Conservation (phyloP, 2,329 filamentous ascomycete species). For the Mycosphaerelloides madeirae region DNA sequence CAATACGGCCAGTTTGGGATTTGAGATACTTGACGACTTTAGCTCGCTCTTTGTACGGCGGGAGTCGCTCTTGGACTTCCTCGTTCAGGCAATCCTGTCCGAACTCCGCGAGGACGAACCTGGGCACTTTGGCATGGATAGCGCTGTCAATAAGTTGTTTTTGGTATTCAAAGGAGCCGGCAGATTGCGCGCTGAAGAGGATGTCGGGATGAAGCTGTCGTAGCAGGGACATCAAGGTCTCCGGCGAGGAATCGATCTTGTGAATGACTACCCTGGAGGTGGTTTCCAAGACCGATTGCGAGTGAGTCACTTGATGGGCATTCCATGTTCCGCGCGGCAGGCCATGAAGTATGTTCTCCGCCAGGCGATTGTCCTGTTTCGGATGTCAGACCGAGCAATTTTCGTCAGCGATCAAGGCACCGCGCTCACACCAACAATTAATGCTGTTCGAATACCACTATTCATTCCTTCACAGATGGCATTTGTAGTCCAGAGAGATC, state of each 20-base stretch:
- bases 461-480: background rate
- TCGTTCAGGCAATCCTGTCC: constrained; percentile 30
- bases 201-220: constrained; percentile 19
- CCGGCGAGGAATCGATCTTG: constrained; percentile 29
- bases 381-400: constrained; percentile 1
- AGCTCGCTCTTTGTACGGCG: constrained; percentile 28
- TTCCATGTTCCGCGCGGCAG: constrained; percentile 3
- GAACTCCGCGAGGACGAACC: constrained; percentile 26
- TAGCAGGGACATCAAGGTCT: constrained; percentile 27
- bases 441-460: constrained; percentile 9
- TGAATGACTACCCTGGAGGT: constrained; percentile 11
- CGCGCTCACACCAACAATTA: constrained; percentile 18
- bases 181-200: constrained; percentile 25
- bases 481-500: background rate
- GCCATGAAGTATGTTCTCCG: constrained; percentile 14
- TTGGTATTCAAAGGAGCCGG: constrained; percentile 26
- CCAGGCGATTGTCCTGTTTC: constrained; percentile 19
- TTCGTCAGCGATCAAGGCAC: background rate
- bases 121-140: constrained; percentile 12
- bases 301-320: constrained; percentile 14
- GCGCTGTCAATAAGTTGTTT: constrained; percentile 22
- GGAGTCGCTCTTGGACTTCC: constrained; percentile 28
- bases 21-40: constrained; percentile 31
- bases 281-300: background rate
- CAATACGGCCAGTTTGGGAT: constrained; percentile 15